phyloP scores from a whole-genome alignment of 129 eudicot species.

The Flaveria sonorensis region DNA sequence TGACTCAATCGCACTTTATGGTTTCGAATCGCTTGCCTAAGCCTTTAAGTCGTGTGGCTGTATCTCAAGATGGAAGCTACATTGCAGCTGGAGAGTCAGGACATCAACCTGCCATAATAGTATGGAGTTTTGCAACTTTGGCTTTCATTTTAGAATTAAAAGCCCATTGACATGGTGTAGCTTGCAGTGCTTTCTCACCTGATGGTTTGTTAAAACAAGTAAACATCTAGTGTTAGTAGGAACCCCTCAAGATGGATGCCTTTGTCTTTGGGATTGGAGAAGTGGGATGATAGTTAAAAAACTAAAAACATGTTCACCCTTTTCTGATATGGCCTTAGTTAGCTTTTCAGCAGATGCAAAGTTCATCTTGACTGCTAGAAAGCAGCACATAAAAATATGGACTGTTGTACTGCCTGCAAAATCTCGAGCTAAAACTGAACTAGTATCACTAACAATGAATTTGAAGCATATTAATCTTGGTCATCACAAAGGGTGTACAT shows the following conservation, averaged over 20 bases:
- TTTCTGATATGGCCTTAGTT: conserved; percentile 60
- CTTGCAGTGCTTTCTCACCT: conserved; percentile 67
- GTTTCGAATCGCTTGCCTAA: conserved; percentile 56
- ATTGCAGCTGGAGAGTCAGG: conserved; percentile 91
- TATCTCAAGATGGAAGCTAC: conserved; percentile 49
- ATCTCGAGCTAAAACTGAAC: conserved; percentile 48
- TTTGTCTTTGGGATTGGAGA: conserved; percentile 75
- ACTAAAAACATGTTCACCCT: conserved; percentile 60
- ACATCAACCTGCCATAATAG: conserved; percentile 53
- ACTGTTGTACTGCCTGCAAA: conserved; percentile 44
- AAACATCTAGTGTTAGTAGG: conserved; percentile 65
- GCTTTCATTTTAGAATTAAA: conserved; percentile 53
- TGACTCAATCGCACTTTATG: conserved; percentile 49
- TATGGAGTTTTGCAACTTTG: conserved; percentile 58
- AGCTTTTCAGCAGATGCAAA: conserved; percentile 59
- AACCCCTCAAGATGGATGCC: conserved; percentile 59
- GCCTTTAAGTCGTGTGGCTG: conserved; percentile 54
- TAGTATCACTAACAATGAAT: conserved; percentile 45
- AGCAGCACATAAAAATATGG: conserved; percentile 66
- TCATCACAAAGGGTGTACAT: conserved; percentile 54
- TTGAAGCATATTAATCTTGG: conserved; percentile 56
- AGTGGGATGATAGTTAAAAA: conserved; percentile 52
- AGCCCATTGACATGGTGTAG: conserved; percentile 69
- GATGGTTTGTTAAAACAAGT: conserved; percentile 66
- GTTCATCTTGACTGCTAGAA: conserved; percentile 60